phyloP scores from a whole-genome alignment of 1,284 basidiomycete genomes.

The Cystobasidium slooffiae region DNA sequence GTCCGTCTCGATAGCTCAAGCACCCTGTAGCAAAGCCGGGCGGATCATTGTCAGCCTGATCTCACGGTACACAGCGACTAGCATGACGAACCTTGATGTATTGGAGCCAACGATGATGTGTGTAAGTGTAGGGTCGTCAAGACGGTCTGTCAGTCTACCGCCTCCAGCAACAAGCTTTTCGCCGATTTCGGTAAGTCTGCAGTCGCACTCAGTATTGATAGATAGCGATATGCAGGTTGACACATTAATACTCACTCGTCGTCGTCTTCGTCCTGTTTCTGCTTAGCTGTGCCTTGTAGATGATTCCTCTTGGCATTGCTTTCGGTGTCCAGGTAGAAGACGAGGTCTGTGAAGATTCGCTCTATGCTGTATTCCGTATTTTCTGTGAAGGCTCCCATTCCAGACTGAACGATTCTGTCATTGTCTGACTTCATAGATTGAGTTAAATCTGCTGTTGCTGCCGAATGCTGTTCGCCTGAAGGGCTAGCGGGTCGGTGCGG shows the following conservation, averaged over 20 bases:
- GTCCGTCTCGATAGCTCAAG: conserved; percentile 2
- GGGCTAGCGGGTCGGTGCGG: too few relatives aligned
- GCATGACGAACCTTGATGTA: conserved; percentile 40
- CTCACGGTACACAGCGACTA: conserved; percentile 13
- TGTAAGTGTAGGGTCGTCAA: conserved; percentile 76
- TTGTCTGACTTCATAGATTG: neutral
- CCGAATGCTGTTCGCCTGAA: neutral
- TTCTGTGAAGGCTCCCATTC: conserved; percentile 40
- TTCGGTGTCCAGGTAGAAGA: conserved; percentile 83
- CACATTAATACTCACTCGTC: conserved; percentile 33
- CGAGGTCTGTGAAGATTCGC: conserved; percentile 52
- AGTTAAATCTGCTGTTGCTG: neutral
- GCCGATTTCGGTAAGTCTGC: conserved; percentile 66
- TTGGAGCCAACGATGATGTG: conserved; percentile 74
- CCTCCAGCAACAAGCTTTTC: conserved; percentile 69
- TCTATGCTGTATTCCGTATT: conserved; percentile 35
- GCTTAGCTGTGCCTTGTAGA: conserved; percentile 57
- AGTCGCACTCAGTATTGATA: neutral
- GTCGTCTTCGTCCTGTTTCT: neutral
- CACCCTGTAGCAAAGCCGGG: neutral
- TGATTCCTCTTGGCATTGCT: conserved; percentile 70
- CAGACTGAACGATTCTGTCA: conserved; percentile 25
- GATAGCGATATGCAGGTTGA: neutral
- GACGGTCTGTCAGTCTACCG: conserved; percentile 66
- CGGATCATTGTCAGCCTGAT: conserved; percentile 31